Evolutionary conservation across 176 grass and related monocot species (phyloP), one percentile per base, ranked within the genome.

Genomic region (Aegilops longissima): DNA sequence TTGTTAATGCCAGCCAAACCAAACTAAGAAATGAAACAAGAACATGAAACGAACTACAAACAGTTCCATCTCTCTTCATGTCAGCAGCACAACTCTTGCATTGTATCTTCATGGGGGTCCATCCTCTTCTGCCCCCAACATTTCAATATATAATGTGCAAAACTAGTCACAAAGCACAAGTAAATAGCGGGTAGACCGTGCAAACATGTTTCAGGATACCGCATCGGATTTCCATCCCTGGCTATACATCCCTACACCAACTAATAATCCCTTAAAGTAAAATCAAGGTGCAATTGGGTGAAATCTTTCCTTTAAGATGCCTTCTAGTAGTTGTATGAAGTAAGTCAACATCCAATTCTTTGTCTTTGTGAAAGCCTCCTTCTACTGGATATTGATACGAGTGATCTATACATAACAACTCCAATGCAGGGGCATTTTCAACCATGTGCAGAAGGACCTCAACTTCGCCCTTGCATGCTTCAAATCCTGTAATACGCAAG

Each of bases 401-500:
- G n/a, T 51, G 38, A 25, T 75, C 44, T 47, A 75, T 27, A 29
- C 6, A 29, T 17, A 75, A 38, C 9, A 75, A 21, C 23, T 75
- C 42, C 72, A 75, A 51, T 75, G 72, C 72, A 27, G 42, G 72
- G 72, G 72, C 42, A 51, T 75, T 75, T 75, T 75, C 72, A 2
- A 49, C 42, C 12, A 75, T 49, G n/a, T 75, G 42, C 10, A 75
- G 6, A 75, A 75, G 40, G 14, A 49, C 49, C 8, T 75, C 42
- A 51, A 51, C 38, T 51, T 75, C 23, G 5, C 42, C 40, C 12
- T 51, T 51, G 72, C 24, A 75, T 33, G 6, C 74, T 77, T 54
- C 27, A 77, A 76, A 76, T 54, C 73, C 27, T 76, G 45, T 54
- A 33, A 76, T 62, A 62, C 23, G 23, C 59, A 62, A 10, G n/a